Conservation (phyloP, 2,329 filamentous ascomycete genomes). For the Microcyclospora pomicola region DNA sequence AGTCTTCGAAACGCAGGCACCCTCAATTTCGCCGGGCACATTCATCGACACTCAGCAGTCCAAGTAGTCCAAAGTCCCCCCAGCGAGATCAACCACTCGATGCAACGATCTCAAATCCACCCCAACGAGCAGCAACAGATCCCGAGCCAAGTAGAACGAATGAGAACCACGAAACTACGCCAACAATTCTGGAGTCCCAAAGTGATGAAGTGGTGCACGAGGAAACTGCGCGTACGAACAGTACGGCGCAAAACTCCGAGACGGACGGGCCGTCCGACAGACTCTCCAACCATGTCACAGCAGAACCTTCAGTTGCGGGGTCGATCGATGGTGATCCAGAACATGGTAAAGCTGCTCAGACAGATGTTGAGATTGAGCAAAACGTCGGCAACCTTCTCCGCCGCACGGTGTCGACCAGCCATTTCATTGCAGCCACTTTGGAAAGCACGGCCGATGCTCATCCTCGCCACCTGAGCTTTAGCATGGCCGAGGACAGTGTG, state of each 20-base stretch:
- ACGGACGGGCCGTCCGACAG: conserved; percentile 21
- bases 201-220: too few relatives aligned
- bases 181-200: too few relatives aligned
- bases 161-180: too few relatives aligned
- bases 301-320: conserved; percentile 39
- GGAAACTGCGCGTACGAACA: too few relatives aligned
- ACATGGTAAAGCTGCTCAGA: conserved; percentile 40
- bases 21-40: conserved; percentile 13
- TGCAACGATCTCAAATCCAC: conserved; percentile 15
- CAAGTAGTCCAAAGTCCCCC: conserved; percentile 11
- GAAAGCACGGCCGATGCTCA: conserved; percentile 38
- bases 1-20: conserved; percentile 6
- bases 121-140: too few relatives aligned
- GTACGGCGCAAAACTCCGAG: too few relatives aligned
- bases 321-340: conserved; percentile 48
- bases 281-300: conserved; percentile 25
- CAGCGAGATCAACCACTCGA: conserved; percentile 9
- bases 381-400: conserved; percentile 38
- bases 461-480: conserved; percentile 62
- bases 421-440: conserved; percentile 9
- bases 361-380: conserved; percentile 35
- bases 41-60: conserved; percentile 17
- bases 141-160: too few relatives aligned
- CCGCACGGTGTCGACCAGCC: conserved; percentile 42
- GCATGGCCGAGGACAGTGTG: conserved; percentile 60